Evolutionary conservation across 768 basidiomycete species (phyloP), one percentile per base, ranked within the genome.

Genomic region (Russula foetens): DNA sequence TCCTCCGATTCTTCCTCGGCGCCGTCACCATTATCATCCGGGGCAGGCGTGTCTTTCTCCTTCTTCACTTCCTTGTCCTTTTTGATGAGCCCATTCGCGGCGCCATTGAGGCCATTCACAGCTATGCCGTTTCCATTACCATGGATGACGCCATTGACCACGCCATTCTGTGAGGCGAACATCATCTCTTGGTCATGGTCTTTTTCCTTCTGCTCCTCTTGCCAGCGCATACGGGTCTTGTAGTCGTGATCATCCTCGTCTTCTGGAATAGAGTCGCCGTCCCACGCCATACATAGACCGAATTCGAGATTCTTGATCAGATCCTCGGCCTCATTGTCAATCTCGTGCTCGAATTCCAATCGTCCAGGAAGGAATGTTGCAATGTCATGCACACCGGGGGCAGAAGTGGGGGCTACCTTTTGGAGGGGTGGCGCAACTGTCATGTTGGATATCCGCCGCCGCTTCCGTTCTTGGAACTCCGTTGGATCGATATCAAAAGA

Each of bases 311-410:
- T 93, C 73, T 98, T 98, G 64, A 98, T 88, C 2, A 92, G 74
- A 67, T 95, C 88, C 70, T 99, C 96, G 0, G 96, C 96, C 53
- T 99, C 96, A 71, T 99, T 97, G 69, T 98, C 95, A 5, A 92
- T 75, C 72, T 99, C 96, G 67, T 95, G 94, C 70, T 99, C 96
- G 70, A 99, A 99, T 72, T 99, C 96, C 38, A 99, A 79, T n/a
- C 96, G 86, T 17, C 96, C 96, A 9, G 96, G 96, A 69, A 99
- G 86, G 75, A 88, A 98, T 0, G 88, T 88, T 17, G 88, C 84
- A 43, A 98, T 81, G 74, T 99, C 96, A 71, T 98, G 96, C 17
- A 91, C 84, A 4, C 84, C 92, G 3, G 96, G 96, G 0, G 88
- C 84, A 7, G 96, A 98, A 7, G 89, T 91, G 4, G 94, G 88